These are phyloP conservation scores for Vanrija humicola DNA, from an alignment of 1,284 basidiomycete genomes.

Conservation along the genomic window DNA sequence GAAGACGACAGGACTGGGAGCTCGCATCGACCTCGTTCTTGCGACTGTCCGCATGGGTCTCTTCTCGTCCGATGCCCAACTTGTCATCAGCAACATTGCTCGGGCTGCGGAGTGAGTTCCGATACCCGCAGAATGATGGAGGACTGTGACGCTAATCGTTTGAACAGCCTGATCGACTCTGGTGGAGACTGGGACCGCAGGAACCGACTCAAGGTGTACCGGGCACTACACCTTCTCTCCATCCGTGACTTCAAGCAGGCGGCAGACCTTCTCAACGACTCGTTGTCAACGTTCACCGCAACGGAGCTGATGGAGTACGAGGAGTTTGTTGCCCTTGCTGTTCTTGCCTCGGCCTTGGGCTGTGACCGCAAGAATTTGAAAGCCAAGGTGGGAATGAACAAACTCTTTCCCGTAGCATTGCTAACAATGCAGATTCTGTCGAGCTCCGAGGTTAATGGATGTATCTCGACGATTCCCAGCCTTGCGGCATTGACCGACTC, in stretches of 20 bases:
- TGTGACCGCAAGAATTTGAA: conserved; percentile 83
- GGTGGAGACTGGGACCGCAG: conserved; percentile 98
- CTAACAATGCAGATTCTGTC: conserved; percentile 51
- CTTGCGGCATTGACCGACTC: conserved; percentile 54
- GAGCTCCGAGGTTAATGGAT: conserved; percentile 55
- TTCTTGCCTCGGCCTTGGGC: conserved; percentile 73
- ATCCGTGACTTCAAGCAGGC: conserved; percentile 72
- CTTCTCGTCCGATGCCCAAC: conserved; percentile 77
- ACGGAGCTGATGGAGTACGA: conserved; percentile 85
- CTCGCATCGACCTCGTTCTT: conserved; percentile 87
- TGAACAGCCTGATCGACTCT: conserved; percentile 75
- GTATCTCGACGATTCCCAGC: conserved; percentile 51
- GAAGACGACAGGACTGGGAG: conserved; percentile 90
- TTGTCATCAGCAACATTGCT: conserved; percentile 69
- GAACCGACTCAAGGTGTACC: conserved; percentile 94
- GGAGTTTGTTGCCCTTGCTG: conserved; percentile 82
- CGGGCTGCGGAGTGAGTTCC: conserved; percentile 72
- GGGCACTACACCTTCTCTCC: conserved; percentile 77
- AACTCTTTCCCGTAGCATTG: background rate
- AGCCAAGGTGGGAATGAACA: conserved; percentile 65
- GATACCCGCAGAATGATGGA: background rate
- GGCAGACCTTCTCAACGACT: conserved; percentile 76
- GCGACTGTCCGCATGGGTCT: conserved; percentile 85
- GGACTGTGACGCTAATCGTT: conserved; percentile 1
- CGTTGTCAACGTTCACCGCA: conserved; percentile 89